These are phyloP conservation scores for Mycena sp. DNA, from an alignment of 1,284 basidiomycete species.

Conservation along the genomic window DNA sequence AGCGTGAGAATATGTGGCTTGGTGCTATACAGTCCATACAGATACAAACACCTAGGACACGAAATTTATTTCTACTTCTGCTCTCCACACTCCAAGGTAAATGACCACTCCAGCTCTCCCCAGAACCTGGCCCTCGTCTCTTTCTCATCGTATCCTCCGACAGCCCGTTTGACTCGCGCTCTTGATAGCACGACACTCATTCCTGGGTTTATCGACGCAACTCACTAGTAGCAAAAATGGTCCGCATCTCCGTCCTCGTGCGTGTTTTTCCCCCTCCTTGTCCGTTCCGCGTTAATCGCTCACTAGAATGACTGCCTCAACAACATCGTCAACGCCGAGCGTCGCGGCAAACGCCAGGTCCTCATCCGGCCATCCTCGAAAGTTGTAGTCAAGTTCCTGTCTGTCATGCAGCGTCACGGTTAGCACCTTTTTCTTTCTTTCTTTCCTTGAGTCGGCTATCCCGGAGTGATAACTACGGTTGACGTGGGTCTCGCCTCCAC, in stretches of 20 bases:
- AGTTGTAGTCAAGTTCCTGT: constrained; percentile 95
- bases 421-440: constrained; percentile 44
- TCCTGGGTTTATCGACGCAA: constrained; percentile 56
- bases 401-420: constrained; percentile 98
- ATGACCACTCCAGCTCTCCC: constrained; percentile 22
- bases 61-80: background rate
- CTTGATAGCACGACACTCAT: constrained; percentile 84
- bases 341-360: constrained; percentile 97
- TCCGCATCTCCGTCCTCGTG: constrained; percentile 86
- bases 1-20: background rate
- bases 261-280: constrained; percentile 44
- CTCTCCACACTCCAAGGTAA: constrained; percentile 27
- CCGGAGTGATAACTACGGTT: constrained; percentile 82
- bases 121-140: constrained; percentile 20
- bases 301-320: constrained; percentile 89
- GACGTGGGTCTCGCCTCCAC: constrained; percentile 62
- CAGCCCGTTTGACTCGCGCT: constrained; percentile 82
- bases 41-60: background rate
- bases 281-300: constrained; percentile 17
- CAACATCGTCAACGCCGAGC: constrained; percentile 99
- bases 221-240: constrained; percentile 65
- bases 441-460: constrained; percentile 16
- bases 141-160: constrained; percentile 24
- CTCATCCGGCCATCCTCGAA: constrained; percentile 95
- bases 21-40: background rate